These are phyloP conservation scores for Neostapfia colusana DNA, from an alignment of 176 grass and related monocot species.

Conservation along the genomic window DNA sequence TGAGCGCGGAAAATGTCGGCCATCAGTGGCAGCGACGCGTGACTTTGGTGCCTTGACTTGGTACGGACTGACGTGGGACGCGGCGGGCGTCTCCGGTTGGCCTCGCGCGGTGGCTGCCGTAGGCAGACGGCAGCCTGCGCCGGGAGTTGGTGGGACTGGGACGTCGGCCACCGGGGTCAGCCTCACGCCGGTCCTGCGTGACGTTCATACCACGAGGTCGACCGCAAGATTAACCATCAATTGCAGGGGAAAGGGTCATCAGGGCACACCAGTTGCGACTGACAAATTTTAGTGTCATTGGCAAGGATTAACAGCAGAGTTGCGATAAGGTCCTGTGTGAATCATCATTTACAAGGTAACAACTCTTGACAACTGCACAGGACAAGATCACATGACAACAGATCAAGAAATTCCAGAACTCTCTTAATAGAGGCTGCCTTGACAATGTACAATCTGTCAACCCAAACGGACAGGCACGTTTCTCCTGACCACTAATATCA, in stretches of 20 bases:
- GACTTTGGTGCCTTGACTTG: neutral
- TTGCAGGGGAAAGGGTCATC: too few species aligned
- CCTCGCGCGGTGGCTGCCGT: neutral
- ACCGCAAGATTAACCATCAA: neutral
- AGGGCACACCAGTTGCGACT: neutral
- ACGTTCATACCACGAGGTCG: neutral
- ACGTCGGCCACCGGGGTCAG: neutral
- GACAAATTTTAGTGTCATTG: neutral
- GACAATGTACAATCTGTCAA: neutral
- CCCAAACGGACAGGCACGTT: neutral
- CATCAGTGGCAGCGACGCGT: neutral
- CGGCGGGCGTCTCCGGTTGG: neutral
- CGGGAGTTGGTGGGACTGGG: neutral
- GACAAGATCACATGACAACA: neutral
- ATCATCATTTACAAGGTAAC: neutral
- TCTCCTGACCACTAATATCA: neutral
- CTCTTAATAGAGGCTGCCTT: neutral
- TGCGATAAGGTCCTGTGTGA: neutral
- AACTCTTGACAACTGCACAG: neutral
- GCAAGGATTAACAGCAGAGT: neutral
- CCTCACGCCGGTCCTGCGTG: neutral
- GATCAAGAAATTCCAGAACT: neutral
- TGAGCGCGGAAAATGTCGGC: constrained; percentile 20
- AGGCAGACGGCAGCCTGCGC: neutral
- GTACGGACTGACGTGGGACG: neutral